These are phyloP conservation scores for Luvunga scandens DNA, from an alignment of 345 rosid genomes.

Conservation along the genomic window DNA sequence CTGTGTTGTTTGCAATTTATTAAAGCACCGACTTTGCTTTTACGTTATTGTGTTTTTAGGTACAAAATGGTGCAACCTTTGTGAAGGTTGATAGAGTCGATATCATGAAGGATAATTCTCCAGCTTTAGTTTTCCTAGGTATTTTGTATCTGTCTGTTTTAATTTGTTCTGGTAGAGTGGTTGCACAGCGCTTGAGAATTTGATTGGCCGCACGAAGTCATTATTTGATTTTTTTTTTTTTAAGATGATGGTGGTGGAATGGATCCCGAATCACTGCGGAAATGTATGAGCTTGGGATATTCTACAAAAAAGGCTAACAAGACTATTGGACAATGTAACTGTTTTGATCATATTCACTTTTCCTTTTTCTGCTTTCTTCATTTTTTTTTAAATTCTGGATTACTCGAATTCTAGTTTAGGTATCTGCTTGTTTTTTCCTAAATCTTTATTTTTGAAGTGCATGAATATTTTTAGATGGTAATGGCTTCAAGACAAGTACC, in stretches of 20 bases:
- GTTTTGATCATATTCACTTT: background rate
- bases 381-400: background rate
- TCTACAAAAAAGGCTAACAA: constrained; percentile 87
- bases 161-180: background rate
- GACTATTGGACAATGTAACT: constrained; percentile 90
- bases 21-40: background rate
- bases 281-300: constrained; percentile 97
- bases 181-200: constrained; percentile 4
- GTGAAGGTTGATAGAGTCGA: constrained; percentile 82
- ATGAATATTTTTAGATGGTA: constrained; percentile 68
- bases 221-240: constrained; percentile 15
- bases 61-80: constrained; percentile 79
- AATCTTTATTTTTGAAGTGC: constrained; percentile 11
- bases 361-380: background rate
- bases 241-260: constrained; percentile 96
- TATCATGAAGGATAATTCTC: constrained; percentile 68
- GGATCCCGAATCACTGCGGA: constrained; percentile 76
- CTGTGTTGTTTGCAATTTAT: background rate
- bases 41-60: constrained; percentile 40
- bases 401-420: background rate
- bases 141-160: constrained; percentile 9
- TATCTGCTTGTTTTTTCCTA: background rate
- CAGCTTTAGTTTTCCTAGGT: constrained; percentile 84
- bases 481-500: constrained; percentile 98
- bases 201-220: constrained; percentile 10